Conservation (phyloP, 169 alveolate species). For the Eimeria necatrix region DNA sequence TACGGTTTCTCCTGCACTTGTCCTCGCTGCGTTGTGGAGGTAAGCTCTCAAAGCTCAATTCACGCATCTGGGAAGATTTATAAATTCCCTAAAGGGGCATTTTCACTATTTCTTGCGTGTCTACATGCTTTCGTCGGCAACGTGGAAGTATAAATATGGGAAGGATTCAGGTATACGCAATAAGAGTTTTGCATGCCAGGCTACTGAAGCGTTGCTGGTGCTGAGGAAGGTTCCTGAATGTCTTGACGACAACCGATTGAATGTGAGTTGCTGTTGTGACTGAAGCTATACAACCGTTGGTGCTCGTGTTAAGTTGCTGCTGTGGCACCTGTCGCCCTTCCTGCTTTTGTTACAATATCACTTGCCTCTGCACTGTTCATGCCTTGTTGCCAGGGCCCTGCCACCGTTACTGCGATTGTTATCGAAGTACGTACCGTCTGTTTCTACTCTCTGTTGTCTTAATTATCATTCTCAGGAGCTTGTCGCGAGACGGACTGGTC, state of each 20-base stretch:
- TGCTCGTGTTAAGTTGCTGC: neutral
- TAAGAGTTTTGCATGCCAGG: slow-evolving; percentile 12
- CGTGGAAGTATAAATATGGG: neutral
- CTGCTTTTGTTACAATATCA: neutral
- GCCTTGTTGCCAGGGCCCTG: neutral
- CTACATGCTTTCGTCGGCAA: no score
- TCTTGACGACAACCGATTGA: neutral
- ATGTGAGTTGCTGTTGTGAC: slow-evolving; percentile 34
- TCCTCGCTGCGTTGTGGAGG: slow-evolving; percentile 77
- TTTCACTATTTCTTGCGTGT: no score
- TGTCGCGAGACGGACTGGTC: slow-evolving; percentile 56
- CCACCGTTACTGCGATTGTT: neutral
- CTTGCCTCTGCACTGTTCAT: neutral
- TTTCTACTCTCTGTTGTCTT: neutral
- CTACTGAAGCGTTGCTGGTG: slow-evolving; percentile 69
- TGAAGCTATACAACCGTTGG: neutral
- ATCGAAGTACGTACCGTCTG: neutral
- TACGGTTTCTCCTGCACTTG: slow-evolving; percentile 77
- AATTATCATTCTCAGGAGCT: slow-evolving; percentile 37
- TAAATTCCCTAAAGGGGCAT: no score
- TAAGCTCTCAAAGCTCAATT: neutral
- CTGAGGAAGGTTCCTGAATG: slow-evolving; percentile 65
- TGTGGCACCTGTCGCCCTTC: neutral
- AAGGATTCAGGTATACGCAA: neutral
- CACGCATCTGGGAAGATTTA: neutral